phyloP scores from a whole-genome alignment of 108 stramenopile genomes.

The Stephanodiscus triporus region DNA sequence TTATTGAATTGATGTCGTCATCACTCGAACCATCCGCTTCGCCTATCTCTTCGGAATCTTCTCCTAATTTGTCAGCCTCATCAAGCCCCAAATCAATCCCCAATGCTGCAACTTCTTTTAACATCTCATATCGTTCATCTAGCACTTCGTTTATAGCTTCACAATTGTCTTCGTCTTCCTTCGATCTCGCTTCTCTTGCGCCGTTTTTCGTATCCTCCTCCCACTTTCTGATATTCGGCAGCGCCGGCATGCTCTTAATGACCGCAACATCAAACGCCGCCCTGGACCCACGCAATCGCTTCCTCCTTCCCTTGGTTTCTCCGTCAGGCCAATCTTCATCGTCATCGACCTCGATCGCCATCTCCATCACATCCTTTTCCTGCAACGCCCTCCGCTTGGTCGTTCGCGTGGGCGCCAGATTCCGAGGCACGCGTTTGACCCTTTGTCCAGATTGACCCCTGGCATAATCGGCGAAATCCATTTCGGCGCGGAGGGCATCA shows the following conservation, averaged over 20 bases:
- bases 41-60: constrained; percentile 17
- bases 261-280: constrained; percentile 67
- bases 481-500: constrained; percentile 63
- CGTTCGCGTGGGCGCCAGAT: constrained; percentile 50
- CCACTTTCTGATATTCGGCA: not conserved
- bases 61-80: constrained; percentile 20
- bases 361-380: constrained; percentile 48
- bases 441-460: constrained; percentile 50
- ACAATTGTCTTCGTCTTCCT: constrained; percentile 30
- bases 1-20: not conserved
- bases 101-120: constrained; percentile 31
- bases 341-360: constrained; percentile 47
- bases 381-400: constrained; percentile 68
- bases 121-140: constrained; percentile 43
- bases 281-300: constrained; percentile 63
- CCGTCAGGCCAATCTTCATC: constrained; percentile 20
- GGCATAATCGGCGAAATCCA: constrained; percentile 71
- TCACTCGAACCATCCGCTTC: constrained; percentile 16
- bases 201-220: constrained; percentile 3
- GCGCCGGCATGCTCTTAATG: constrained; percentile 55
- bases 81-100: constrained; percentile 32
- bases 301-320: constrained; percentile 20
- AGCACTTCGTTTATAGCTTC: constrained; percentile 16
- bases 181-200: constrained; percentile 8
- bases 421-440: constrained; percentile 53